Percentiles rank a stretch among this genome's conserved stretches.
These are phyloP conservation scores for Myxozyma melibiosi DNA, from an alignment of 805 yeast species.

Conservation along the genomic window DNA sequence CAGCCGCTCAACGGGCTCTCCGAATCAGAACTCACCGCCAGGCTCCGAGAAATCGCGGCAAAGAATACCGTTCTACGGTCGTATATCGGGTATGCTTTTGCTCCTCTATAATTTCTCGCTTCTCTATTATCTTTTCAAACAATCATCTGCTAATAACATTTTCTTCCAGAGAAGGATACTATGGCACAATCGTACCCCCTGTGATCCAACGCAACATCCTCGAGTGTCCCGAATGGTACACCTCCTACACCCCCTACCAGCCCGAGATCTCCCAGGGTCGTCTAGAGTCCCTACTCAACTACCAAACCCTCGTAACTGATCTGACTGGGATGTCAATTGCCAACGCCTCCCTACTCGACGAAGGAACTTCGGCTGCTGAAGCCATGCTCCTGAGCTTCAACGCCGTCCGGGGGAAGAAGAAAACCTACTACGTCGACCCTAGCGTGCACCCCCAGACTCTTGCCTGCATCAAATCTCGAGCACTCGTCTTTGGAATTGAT, in stretches of 20 bases:
- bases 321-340: conserved; percentile 94
- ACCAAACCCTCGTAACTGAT: conserved; percentile 88
- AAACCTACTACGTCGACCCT: conserved; percentile 69
- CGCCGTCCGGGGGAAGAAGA: conserved; percentile 62
- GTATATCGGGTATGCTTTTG: conserved; percentile 64
- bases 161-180: conserved; percentile 75
- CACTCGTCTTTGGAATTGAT: conserved; percentile 69
- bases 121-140: not conserved
- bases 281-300: conserved; percentile 83
- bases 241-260: conserved; percentile 97
- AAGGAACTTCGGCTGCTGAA: conserved; percentile 97
- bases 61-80: conserved; percentile 74
- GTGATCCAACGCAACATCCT: conserved; percentile 89
- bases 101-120: too few species aligned
- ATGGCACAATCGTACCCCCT: conserved; percentile 85
- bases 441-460: conserved; percentile 84
- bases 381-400: conserved; percentile 87
- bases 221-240: conserved; percentile 98
- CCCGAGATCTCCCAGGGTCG: conserved; percentile 98
- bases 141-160: not conserved
- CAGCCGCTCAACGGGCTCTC: conserved; percentile 73
- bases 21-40: conserved; percentile 76
- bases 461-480: conserved; percentile 76
- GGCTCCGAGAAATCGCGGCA: conserved; percentile 66
- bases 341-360: conserved; percentile 92